Conservation (phyloP, 106 monocot genomes). For the Dioscorea alata region DNA sequence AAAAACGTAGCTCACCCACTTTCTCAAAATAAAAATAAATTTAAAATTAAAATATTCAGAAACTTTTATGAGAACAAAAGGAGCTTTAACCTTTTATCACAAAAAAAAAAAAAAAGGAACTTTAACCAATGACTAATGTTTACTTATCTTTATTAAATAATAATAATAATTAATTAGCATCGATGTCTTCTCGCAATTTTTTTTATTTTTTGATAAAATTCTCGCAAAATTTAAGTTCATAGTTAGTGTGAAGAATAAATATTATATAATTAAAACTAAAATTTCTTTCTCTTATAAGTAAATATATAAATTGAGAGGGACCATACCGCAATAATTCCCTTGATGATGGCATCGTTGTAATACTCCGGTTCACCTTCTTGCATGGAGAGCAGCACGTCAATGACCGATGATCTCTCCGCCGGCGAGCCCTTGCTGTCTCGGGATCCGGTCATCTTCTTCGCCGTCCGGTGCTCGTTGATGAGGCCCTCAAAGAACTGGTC, state of each 20-base stretch:
- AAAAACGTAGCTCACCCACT: too few species aligned
- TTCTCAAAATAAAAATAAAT: too few species aligned
- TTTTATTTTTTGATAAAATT: too few species aligned
- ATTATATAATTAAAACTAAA: not conserved
- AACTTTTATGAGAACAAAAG: too few species aligned
- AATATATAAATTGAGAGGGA: not conserved
- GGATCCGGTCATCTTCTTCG: too few species aligned
- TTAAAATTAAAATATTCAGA: too few species aligned
- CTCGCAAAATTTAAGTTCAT: too few species aligned
- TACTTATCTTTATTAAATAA: not conserved
- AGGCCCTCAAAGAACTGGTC: not conserved
- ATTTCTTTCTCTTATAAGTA: not conserved
- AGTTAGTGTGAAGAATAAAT: not conserved
- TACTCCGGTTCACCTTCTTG: not conserved
- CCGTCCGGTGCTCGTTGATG: not conserved
- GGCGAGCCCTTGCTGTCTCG: not conserved
- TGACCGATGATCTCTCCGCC: not conserved
- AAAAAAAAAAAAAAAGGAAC: not conserved
- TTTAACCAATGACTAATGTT: not conserved
- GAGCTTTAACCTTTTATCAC: too few species aligned
- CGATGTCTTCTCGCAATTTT: too few species aligned
- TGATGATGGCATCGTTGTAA: not conserved
- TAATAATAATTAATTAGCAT: too few species aligned
- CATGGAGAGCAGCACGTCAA: not conserved
- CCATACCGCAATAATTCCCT: not conserved